Conservation (phyloP, 179 eudicot genomes). For the Beta corolliflora region DNA sequence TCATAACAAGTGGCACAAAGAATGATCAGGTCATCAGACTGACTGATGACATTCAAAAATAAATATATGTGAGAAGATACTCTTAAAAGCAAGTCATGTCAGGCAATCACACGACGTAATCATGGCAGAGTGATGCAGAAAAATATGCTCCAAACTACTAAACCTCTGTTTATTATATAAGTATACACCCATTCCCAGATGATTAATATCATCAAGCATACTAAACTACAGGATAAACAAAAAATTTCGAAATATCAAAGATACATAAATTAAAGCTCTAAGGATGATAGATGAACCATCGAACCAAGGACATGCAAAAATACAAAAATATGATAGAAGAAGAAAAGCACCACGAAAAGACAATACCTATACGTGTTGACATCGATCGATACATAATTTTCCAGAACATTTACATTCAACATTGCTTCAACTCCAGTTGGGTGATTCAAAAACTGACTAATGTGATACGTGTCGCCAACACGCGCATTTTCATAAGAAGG, state of each 20-base stretch:
- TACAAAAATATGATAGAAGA: neutral
- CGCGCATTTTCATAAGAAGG: constrained; percentile 45
- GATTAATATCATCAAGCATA: neutral
- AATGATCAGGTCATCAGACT: too few species aligned
- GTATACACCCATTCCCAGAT: neutral
- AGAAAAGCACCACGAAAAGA: constrained; percentile 1
- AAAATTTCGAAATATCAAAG: neutral
- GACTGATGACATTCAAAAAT: too few species aligned
- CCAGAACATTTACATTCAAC: constrained; percentile 67
- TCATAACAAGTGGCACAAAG: too few species aligned
- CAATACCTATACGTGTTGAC: constrained; percentile 68
- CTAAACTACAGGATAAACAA: too few species aligned
- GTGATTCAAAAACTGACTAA: constrained; percentile 71
- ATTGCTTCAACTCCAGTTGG: constrained; percentile 81
- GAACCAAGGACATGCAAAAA: neutral
- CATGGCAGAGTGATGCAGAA: neutral
- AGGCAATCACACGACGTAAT: neutral
- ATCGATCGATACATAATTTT: constrained; percentile 55
- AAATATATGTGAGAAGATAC: too few species aligned
- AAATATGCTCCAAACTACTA: neutral
- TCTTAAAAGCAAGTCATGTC: neutral
- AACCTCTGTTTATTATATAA: neutral
- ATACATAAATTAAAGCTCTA: neutral
- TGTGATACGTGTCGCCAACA: constrained; percentile 41
- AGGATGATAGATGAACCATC: neutral